Evolutionary conservation across 805 yeast species (phyloP), one percentile per base, ranked within the genome.

Genomic region (Peterozyma toletana): DNA sequence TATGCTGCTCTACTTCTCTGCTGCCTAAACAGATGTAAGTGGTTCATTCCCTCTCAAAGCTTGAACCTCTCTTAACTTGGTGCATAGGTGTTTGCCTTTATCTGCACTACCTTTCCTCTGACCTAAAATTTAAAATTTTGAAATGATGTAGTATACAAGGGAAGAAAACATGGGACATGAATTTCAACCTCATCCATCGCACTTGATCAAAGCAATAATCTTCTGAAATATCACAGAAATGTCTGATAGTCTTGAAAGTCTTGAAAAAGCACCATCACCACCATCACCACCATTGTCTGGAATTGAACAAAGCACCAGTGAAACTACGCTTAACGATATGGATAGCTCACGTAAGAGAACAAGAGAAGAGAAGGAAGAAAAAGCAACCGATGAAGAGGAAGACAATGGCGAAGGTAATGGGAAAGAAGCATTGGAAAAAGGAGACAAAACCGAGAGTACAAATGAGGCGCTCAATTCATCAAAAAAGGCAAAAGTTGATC

Each of bases 341-440:
- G 16, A 37, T 3, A 37, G 13, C n/a, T 17, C 15, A 21, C 16
- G 33, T 21, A 37, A 42, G 37, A 38, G 40, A 41, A 39, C 50
- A 42, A 49, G 48, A 43, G 35, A 38, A 14, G 46, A 35, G 3
- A 40, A 30, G 10, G 33, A 21, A 17, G 45, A 43, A 9, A 43
- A 33, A 13, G 50, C 51, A 6, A 53, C 48, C 10, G 51, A 41
- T 37, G 45, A 33, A 16, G 51, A 49, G 46, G 38, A 48, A 38
- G 48, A 38, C 14, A 37, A 40, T 29, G 35, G 41, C 34, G 38
- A 38, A 3, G 34, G 37, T 13, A 21, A 31, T 17, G 11, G 5
- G 14, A 30, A 40, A 34, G 44, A 37, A 21, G 35, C 17, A 31
- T 14, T 29, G 34, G 30, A 5, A 9, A 18, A 33, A 38, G 40